phyloP scores from a whole-genome alignment of 495 filamentous ascomycete species.

The Tuber melanosporum region DNA sequence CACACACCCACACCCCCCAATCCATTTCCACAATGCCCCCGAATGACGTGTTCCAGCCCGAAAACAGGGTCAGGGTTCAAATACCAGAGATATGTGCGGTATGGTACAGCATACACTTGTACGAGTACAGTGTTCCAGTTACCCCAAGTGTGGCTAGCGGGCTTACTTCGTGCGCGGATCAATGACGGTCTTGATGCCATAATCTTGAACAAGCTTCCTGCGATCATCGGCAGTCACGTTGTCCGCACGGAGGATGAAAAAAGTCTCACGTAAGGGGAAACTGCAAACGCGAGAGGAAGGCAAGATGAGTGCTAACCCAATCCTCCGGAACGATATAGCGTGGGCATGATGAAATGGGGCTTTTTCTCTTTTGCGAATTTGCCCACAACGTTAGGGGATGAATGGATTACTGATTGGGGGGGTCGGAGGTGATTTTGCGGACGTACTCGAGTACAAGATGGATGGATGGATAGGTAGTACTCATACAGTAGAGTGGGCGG shows the following conservation, averaged over 20 bases:
- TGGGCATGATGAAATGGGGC: conserved; percentile 51
- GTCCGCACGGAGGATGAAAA: conserved; percentile 45
- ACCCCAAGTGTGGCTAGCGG: background rate
- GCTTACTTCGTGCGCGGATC: conserved; percentile 68
- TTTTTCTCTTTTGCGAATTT: background rate
- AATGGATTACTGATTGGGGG: conserved; percentile 2
- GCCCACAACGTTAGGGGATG: background rate
- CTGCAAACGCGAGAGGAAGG: background rate
- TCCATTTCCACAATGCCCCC: conserved; percentile 6
- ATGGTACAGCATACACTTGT: background rate
- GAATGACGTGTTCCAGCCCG: conserved; percentile 27
- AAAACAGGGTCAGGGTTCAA: background rate
- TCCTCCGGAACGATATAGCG: conserved; percentile 66
- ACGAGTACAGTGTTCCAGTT: background rate
- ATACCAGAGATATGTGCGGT: background rate
- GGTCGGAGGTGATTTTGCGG: background rate
- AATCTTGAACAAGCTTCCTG: conserved; percentile 53
- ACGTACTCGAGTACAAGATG: background rate
- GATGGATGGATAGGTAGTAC: too few relatives aligned
- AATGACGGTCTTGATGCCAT: conserved; percentile 62
- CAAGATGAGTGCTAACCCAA: conserved; percentile 48
- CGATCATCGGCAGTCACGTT: conserved; percentile 63
- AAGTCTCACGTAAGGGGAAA: background rate
- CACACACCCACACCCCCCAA: conserved; percentile 4
- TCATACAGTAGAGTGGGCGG: conserved; percentile 6